Conservation (phyloP, 208 protist species). For the Strigomonas galati region DNA sequence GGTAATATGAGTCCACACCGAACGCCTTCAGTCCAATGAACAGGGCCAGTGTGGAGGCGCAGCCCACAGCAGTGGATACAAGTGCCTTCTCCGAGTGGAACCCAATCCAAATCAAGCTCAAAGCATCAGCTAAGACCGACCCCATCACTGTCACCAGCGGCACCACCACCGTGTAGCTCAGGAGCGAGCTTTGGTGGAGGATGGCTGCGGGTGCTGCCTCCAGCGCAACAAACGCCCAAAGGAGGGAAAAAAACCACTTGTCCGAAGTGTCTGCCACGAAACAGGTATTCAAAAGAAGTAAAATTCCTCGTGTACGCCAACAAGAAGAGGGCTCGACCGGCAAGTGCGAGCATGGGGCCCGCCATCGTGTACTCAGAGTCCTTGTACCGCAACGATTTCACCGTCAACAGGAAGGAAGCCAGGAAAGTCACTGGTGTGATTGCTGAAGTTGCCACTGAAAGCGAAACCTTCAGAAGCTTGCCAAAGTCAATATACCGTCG, state of each 20-base stretch:
- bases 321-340: slow-evolving; percentile 8
- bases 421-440: neutral
- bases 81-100: slow-evolving; percentile 2
- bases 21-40: slow-evolving; percentile 1
- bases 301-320: neutral
- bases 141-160: neutral
- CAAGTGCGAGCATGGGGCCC: slow-evolving; percentile 8
- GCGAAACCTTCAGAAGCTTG: neutral
- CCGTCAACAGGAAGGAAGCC: neutral
- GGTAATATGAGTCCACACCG: neutral
- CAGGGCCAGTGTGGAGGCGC: slow-evolving; percentile 9
- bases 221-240: neutral
- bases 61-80: slow-evolving; percentile 3
- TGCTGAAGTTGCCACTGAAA: too few species aligned
- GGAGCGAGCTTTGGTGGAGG: slow-evolving; percentile 19
- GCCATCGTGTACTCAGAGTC: slow-evolving; percentile 10
- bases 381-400: slow-evolving; percentile 11
- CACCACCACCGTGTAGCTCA: slow-evolving; percentile 12
- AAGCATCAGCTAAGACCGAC: neutral
- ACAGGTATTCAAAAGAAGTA: too few species aligned
- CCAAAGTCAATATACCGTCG: neutral
- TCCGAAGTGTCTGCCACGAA: too few species aligned
- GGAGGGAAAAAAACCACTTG: neutral
- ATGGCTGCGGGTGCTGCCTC: slow-evolving; percentile 13
- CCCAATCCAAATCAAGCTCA: slow-evolving; percentile 1